These are phyloP conservation scores for Xylaria nigripes DNA, from an alignment of 495 filamentous ascomycete genomes.

Conservation along the genomic window DNA sequence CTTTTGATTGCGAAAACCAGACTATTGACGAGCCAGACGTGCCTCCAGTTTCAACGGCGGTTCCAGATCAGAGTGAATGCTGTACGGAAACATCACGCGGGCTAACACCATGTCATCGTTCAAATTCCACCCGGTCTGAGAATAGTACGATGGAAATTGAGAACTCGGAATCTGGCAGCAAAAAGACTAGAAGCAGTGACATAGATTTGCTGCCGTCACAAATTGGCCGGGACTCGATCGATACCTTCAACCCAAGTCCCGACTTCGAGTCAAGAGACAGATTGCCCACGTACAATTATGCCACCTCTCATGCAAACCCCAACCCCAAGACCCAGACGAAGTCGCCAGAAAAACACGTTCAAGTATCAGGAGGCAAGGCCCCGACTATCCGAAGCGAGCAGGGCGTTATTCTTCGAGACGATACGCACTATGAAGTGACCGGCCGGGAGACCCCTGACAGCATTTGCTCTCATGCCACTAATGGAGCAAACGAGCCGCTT, in stretches of 20 bases:
- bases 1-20: slow-evolving; percentile 16
- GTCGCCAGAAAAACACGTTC: slow-evolving; percentile 20
- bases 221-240: slow-evolving; percentile 22
- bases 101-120: slow-evolving; percentile 7
- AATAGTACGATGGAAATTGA: slow-evolving; percentile 10
- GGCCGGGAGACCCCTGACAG: not conserved
- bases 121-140: slow-evolving; percentile 12
- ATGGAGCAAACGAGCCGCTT: not conserved
- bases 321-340: slow-evolving; percentile 20
- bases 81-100: slow-evolving; percentile 1
- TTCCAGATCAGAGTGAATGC: not conserved
- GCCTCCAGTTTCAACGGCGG: not conserved
- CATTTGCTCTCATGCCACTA: not conserved
- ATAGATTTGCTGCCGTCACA: slow-evolving; percentile 26
- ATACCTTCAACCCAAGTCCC: slow-evolving; percentile 24
- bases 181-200: slow-evolving; percentile 16
- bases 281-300: slow-evolving; percentile 18
- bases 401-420: slow-evolving; percentile 25
- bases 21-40: slow-evolving; percentile 4
- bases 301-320: slow-evolving; percentile 16
- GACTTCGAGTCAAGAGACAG: slow-evolving; percentile 20
- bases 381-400: slow-evolving; percentile 25
- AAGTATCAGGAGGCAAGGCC: slow-evolving; percentile 19
- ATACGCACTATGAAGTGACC: slow-evolving; percentile 5
- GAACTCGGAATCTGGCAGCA: slow-evolving; percentile 1